A percentile compares a stretch with the other conserved stretches of the same genome.
Evolutionary conservation across 352 stramenopile genomes (phyloP).

Genomic region (Globisporangium cylindrosporum): DNA sequence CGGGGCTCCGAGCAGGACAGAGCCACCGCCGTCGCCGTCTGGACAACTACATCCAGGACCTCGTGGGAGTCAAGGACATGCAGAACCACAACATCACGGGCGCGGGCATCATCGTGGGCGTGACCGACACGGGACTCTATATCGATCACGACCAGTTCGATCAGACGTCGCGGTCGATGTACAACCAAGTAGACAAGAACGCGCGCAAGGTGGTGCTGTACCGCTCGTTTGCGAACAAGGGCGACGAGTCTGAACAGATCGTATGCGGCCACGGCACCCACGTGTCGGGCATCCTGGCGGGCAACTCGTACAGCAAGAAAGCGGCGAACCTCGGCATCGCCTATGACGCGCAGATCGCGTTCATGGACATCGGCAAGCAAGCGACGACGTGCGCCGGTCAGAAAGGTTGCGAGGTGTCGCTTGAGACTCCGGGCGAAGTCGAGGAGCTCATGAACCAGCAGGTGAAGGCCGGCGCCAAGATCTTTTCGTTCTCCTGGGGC

Average conservation of each 20-base stretch:
- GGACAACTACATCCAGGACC: slow-evolving; percentile 51
- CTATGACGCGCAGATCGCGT: slow-evolving; percentile 75
- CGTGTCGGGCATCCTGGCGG: slow-evolving; percentile 77
- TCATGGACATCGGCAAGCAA: slow-evolving; percentile 87
- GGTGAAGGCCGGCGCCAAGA: slow-evolving; percentile 64
- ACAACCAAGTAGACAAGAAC: slow-evolving; percentile 44
- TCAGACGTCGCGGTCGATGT: slow-evolving; percentile 50
- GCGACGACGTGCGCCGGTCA: slow-evolving; percentile 35
- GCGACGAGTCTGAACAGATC: slow-evolving; percentile 59
- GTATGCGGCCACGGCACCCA: slow-evolving; percentile 87
- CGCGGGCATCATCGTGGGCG: slow-evolving; percentile 55
- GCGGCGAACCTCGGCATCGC: slow-evolving; percentile 64
- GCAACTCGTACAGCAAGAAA: slow-evolving; percentile 43
- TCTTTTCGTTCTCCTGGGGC: slow-evolving; percentile 87
- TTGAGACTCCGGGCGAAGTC: slow-evolving; percentile 70
- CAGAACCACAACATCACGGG: slow-evolving; percentile 67
- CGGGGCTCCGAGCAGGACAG: background rate
- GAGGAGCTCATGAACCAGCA: slow-evolving; percentile 57
- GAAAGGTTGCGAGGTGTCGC: slow-evolving; percentile 49
- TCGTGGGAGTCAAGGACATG: slow-evolving; percentile 53
- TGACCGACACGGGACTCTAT: slow-evolving; percentile 77
- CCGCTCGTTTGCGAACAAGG: slow-evolving; percentile 65
- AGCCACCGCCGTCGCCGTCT: slow-evolving; percentile 29
- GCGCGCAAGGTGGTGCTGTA: slow-evolving; percentile 86
- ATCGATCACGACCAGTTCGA: slow-evolving; percentile 81